These are phyloP conservation scores for Eucalyptus rudis DNA, from an alignment of 345 rosid species.

Conservation along the genomic window DNA sequence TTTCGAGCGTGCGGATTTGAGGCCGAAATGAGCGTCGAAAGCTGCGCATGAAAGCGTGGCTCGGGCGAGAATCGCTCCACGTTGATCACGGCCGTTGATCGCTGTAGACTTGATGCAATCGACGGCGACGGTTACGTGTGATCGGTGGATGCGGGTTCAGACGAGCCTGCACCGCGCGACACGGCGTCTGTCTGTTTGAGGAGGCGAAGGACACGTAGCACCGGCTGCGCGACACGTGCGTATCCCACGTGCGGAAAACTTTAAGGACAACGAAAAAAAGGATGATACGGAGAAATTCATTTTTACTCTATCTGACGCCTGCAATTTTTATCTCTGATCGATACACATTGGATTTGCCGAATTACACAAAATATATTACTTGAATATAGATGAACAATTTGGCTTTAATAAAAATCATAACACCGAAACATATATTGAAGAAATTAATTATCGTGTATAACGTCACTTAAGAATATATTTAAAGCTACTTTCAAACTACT, in stretches of 20 bases:
- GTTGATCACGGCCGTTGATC: not conserved
- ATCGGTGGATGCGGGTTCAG: not conserved
- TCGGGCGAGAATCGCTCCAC: not conserved
- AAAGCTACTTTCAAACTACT: not conserved
- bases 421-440: not conserved
- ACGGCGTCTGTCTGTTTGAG: not conserved
- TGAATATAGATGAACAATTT: not conserved
- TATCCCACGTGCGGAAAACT: not conserved
- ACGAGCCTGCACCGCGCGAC: not conserved
- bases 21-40: not conserved
- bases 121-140: not conserved
- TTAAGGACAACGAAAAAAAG: not conserved
- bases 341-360: not conserved
- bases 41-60: not conserved
- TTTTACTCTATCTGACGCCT: not conserved
- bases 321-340: not conserved
- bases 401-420: not conserved
- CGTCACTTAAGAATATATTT: not conserved
- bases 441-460: rapidly evolving
- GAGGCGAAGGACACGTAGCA: not conserved
- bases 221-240: not conserved
- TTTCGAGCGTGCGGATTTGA: not conserved
- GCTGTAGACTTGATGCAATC: not conserved
- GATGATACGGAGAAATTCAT: rapidly evolving
- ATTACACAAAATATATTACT: too few species aligned